Base-by-base conservation (phyloP, 306 rosid species). In the Quercus alba region DNA sequence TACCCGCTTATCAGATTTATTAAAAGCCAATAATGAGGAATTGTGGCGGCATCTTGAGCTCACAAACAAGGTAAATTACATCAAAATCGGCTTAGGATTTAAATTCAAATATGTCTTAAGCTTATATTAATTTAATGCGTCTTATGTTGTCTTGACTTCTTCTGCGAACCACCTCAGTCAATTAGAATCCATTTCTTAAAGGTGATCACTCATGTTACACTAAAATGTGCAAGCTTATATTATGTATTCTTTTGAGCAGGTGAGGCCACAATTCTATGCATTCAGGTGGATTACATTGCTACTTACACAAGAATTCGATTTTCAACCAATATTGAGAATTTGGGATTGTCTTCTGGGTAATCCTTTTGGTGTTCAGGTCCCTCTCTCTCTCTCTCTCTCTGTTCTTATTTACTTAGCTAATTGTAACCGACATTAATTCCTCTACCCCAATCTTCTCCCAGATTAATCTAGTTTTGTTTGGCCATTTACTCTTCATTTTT, bases 231-330 rank as follows among this genome's bases (percentile, higher is more conserved):
- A 61, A 78, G 21, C 73, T 86, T 76, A 75, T 75, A 66, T 30
- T 23, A 1, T 61, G 19, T 73, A 73, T 49, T 69, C 12, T 25
- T 23, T 1, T 75, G 74, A 77, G 61, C 89, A 93, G 97, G 94
- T 91, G 52, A 90, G 87, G 62, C 89, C 94, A 57, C 97, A 87
- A 71, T 91, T 83, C 89, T 93, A 90, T 79, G 98, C 89, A 78
- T 93, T 93, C 83, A 86, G 94, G 77, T 90, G 97, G 98, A 91
- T 93, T 82, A 93, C 94, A 77, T 86, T 90, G 80, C 88, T 93
- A 54, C 90, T 93, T 31, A 93, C 97, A 6, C 94, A 91, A 76
- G 97, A 93, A 81, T 93, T 93, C 81, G 81, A 78, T 74, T 90
- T 91, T 77, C 91, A 83, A 28, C 41, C 84, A 77, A 91, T 90